phyloP scores from a whole-genome alignment of 768 basidiomycete species.

The Rhodotorula diobovata region DNA sequence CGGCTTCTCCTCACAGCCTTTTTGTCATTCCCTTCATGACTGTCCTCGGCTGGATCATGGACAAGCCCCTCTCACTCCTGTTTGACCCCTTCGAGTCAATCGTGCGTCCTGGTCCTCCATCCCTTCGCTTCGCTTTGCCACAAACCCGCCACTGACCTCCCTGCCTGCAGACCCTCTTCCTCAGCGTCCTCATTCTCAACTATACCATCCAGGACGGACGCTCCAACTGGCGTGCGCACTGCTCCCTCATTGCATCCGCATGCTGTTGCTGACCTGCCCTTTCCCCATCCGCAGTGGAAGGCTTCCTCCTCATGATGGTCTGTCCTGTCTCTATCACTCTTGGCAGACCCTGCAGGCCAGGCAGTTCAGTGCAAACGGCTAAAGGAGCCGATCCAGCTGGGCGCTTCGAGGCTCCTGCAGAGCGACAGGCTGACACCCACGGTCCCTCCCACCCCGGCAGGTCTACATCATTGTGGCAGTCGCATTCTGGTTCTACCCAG shows the following conservation, averaged over 20 bases:
- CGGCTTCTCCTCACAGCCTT: conserved; percentile 46
- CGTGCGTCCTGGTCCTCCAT: background rate
- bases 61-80: conserved; percentile 31
- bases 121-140: no score
- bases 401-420: no score
- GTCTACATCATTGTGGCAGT: conserved; percentile 33
- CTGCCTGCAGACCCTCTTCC: conserved; percentile 26
- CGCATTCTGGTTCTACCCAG: conserved; percentile 17
- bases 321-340: background rate
- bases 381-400: no score
- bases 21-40: conserved; percentile 65
- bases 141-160: background rate
- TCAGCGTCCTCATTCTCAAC: conserved; percentile 37
- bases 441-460: no score
- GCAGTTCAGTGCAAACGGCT: no score
- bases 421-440: no score
- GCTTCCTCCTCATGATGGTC: conserved; percentile 36
- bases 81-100: conserved; percentile 40
- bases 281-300: conserved; percentile 13
- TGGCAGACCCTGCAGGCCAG: background rate
- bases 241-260: background rate
- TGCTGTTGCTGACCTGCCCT: background rate
- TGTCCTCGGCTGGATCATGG: conserved; percentile 65
- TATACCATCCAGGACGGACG: conserved; percentile 32
- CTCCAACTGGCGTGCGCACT: conserved; percentile 20